Percentiles rank a stretch among this genome's conserved stretches.
Evolutionary conservation across 2,329 filamentous ascomycete genomes (phyloP).

Genomic region (Verruconis gallopava): DNA sequence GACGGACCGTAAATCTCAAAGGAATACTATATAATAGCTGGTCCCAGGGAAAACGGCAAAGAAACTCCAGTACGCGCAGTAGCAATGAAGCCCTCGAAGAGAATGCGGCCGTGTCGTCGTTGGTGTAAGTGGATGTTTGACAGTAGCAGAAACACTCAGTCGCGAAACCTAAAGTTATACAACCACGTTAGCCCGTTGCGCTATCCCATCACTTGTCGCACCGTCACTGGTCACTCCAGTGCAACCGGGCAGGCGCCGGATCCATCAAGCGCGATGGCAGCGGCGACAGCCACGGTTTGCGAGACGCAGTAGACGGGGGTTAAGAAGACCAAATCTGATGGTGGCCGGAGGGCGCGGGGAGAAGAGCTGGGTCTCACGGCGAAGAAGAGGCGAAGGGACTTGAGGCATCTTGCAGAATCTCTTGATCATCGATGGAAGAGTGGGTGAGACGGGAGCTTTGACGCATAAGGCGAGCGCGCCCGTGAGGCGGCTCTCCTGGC

Average conservation of each 20-base stretch:
- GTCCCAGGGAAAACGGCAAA: not conserved
- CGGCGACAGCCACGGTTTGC: too few species aligned
- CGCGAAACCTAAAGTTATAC: constrained; percentile 3
- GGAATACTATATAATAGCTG: not conserved
- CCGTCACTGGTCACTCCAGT: not conserved
- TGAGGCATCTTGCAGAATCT: too few species aligned
- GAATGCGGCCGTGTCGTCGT: constrained; percentile 7
- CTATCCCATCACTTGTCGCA: constrained; percentile 4
- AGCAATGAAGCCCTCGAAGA: constrained; percentile 4
- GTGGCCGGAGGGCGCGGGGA: constrained; percentile 2
- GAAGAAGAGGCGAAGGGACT: too few species aligned
- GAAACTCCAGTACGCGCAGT: constrained; percentile 8
- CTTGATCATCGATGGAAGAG: too few species aligned
- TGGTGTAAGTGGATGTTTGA: constrained; percentile 1
- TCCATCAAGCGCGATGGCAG: not conserved
- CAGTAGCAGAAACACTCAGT: constrained; percentile 5
- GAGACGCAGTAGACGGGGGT: too few species aligned
- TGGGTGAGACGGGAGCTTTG: not conserved
- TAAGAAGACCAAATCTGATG: too few species aligned
- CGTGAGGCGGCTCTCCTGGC: not conserved
- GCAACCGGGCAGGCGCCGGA: not conserved
- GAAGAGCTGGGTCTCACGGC: constrained; percentile 5
- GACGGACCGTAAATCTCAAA: not conserved
- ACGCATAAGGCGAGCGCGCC: not conserved
- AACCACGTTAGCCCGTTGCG: constrained; percentile 3